A percentile compares a stretch with the other conserved stretches of the same genome.
phyloP scores from a whole-genome alignment of 2,329 filamentous ascomycete species.

The Alternaria rosae region DNA sequence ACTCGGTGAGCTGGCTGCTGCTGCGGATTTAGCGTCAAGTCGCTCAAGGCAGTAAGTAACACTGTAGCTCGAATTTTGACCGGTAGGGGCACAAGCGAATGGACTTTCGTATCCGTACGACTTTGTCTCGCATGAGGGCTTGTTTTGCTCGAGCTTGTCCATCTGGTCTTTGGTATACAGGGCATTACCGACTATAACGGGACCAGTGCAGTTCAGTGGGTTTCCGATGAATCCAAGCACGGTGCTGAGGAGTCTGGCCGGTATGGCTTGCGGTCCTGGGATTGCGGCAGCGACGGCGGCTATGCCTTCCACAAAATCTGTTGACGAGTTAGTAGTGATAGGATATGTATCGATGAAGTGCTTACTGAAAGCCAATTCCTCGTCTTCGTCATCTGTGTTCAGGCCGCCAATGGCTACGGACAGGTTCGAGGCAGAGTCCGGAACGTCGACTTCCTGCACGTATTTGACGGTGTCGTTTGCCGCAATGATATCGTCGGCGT shows the following conservation, averaged over 20 bases:
- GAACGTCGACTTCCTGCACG: neutral
- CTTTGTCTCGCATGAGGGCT: neutral
- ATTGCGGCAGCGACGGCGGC: neutral
- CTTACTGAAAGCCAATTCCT: neutral
- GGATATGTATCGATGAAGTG: neutral
- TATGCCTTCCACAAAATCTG: neutral
- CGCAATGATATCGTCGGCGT: neutral
- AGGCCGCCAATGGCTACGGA: neutral
- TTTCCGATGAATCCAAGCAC: neutral
- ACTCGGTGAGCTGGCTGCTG: neutral
- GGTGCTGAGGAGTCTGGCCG: neutral
- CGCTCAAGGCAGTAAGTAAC: neutral
- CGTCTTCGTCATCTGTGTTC: neutral
- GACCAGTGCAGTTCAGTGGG: neutral
- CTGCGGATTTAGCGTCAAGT: neutral
- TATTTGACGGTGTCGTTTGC: neutral
- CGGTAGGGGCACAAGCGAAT: neutral
- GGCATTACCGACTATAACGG: neutral
- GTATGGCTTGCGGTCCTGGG: neutral
- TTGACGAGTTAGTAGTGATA: fast-evolving
- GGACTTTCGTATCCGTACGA: neutral
- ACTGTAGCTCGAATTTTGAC: neutral
- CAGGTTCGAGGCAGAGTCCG: neutral
- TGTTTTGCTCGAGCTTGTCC: neutral
- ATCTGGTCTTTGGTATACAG: neutral